Evolutionary conservation across 2,329 filamentous ascomycete species (phyloP).

Genomic region (Ascochyta viciae-villosae): DNA sequence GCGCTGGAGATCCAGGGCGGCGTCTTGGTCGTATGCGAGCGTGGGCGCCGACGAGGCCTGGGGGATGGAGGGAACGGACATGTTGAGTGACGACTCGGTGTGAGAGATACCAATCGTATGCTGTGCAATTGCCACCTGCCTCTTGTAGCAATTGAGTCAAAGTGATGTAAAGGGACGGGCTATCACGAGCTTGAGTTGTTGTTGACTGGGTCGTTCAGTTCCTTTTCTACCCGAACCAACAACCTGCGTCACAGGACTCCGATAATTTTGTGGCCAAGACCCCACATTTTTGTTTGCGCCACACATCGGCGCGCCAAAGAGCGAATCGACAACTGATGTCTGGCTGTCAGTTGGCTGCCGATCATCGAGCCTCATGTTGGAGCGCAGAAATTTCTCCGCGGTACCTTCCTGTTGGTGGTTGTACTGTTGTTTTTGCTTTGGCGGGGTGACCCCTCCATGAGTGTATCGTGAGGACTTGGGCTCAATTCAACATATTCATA

Average conservation of each 20-base stretch:
- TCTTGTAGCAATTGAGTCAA: slow-evolving; percentile 4
- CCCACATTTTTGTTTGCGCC: slow-evolving; percentile 33
- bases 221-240: slow-evolving; percentile 29
- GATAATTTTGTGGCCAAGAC: slow-evolving; percentile 38
- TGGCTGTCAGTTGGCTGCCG: slow-evolving; percentile 14
- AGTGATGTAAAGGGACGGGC: slow-evolving; percentile 11
- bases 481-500: not conserved
- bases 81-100: slow-evolving; percentile 2
- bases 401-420: slow-evolving; percentile 1
- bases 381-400: slow-evolving; percentile 22
- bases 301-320: slow-evolving; percentile 21
- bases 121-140: not conserved
- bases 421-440: not conserved
- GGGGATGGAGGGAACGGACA: slow-evolving; percentile 16
- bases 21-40: slow-evolving; percentile 26
- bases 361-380: slow-evolving; percentile 16
- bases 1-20: slow-evolving; percentile 31
- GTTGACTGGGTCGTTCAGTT: slow-evolving; percentile 20
- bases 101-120: slow-evolving; percentile 1
- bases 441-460: slow-evolving; percentile 14
- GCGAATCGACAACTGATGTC: slow-evolving; percentile 19
- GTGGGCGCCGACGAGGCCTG: slow-evolving; percentile 11
- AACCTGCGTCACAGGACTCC: slow-evolving; percentile 32
- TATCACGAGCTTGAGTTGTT: slow-evolving; percentile 17
- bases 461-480: not conserved